A percentile compares a stretch with the other conserved stretches of the same genome.
phyloP scores from a whole-genome alignment of 352 stramenopile genomes.

The Phytopythium cucurbitacearum region DNA sequence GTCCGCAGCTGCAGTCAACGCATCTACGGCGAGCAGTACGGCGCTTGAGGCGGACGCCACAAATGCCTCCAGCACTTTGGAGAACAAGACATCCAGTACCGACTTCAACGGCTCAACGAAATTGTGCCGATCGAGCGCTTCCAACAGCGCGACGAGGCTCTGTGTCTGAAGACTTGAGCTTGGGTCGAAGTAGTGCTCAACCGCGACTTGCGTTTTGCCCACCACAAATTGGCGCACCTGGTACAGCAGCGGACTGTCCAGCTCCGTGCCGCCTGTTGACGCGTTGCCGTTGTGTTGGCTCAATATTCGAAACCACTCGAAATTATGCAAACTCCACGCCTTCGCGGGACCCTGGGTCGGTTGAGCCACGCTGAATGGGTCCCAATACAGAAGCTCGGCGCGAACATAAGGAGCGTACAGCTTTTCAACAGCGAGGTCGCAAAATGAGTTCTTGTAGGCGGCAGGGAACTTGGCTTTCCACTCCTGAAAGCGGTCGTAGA shows the following conservation, averaged over 20 bases:
- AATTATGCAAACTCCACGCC: constrained; percentile 29
- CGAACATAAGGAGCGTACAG: constrained; percentile 61
- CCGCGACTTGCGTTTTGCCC: constrained; percentile 23
- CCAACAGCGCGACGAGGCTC: constrained; percentile 44
- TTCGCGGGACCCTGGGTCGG: constrained; percentile 6
- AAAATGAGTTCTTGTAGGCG: constrained; percentile 66
- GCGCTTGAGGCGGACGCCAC: constrained; percentile 32
- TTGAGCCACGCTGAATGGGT: constrained; percentile 39
- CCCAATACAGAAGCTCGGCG: constrained; percentile 61
- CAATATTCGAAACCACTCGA: constrained; percentile 53
- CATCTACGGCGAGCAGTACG: constrained; percentile 34
- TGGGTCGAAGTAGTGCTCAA: constrained; percentile 47
- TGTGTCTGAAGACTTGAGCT: constrained; percentile 53
- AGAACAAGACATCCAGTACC: constrained; percentile 22
- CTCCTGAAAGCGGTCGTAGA: constrained; percentile 60
- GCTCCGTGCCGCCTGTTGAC: background rate
- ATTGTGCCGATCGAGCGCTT: constrained; percentile 33
- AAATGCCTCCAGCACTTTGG: constrained; percentile 22
- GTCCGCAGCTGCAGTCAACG: constrained; percentile 7
- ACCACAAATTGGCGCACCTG: constrained; percentile 59
- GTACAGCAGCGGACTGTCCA: constrained; percentile 27
- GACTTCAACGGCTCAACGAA: constrained; percentile 22
- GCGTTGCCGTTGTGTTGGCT: constrained; percentile 22
- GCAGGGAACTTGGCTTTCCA: constrained; percentile 68
- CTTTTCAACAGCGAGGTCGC: constrained; percentile 52